phyloP scores from a whole-genome alignment of 2,329 filamentous ascomycete genomes.

The Alternaria postmessia region DNA sequence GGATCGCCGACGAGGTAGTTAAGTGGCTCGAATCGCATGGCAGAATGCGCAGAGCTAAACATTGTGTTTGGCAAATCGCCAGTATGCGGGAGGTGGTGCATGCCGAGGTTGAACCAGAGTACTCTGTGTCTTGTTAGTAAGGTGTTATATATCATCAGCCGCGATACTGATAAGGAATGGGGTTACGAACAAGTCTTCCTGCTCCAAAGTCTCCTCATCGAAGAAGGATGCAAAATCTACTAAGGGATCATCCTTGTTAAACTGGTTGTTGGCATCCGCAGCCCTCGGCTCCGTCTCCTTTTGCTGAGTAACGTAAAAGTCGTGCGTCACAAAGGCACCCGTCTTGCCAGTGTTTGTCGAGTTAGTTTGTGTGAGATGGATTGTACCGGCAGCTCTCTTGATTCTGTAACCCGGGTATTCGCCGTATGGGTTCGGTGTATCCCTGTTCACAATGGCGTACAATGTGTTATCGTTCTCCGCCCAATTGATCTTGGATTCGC shows the following conservation, averaged over 20 bases:
- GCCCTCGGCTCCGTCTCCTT: slow-evolving; percentile 61
- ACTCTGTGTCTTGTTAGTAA: slow-evolving; percentile 43
- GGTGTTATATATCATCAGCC: not conserved
- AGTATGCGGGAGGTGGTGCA: slow-evolving; percentile 59
- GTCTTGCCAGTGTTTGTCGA: slow-evolving; percentile 58
- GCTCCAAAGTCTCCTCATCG: slow-evolving; percentile 55
- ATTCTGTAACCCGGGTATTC: slow-evolving; percentile 63
- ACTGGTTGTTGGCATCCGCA: slow-evolving; percentile 58
- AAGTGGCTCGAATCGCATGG: slow-evolving; percentile 55
- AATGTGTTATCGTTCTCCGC: slow-evolving; percentile 56
- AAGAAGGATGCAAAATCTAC: slow-evolving; percentile 62
- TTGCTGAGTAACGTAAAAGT: slow-evolving; percentile 60
- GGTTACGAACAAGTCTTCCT: slow-evolving; percentile 46
- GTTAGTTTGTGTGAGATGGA: slow-evolving; percentile 57
- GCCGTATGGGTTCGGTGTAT: slow-evolving; percentile 59
- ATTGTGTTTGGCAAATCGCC: slow-evolving; percentile 61
- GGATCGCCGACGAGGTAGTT: slow-evolving; percentile 57
- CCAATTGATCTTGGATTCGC: slow-evolving; percentile 57
- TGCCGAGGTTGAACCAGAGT: slow-evolving; percentile 62
- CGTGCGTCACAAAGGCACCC: slow-evolving; percentile 59
- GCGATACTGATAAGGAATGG: not conserved
- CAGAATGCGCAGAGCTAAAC: slow-evolving; percentile 57
- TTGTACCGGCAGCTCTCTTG: slow-evolving; percentile 48
- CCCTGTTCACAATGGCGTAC: slow-evolving; percentile 62
- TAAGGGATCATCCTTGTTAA: slow-evolving; percentile 57